Conservation (phyloP, 169 alveolate genomes). For the Plasmodium knowlesi region DNA sequence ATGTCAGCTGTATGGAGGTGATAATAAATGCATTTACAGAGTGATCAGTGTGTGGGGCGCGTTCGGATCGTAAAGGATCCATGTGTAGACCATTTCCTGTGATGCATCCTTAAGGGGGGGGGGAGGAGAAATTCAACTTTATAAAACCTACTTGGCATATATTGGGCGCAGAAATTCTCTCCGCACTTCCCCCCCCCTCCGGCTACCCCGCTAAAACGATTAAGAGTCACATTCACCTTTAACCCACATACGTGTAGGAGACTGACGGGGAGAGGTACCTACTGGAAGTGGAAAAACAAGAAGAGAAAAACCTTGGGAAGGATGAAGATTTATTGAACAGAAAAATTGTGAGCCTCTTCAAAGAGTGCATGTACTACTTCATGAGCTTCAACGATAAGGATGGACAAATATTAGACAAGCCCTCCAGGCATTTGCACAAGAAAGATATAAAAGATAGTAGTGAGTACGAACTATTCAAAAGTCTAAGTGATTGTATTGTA, state of each 20-base stretch:
- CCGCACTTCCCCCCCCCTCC: neutral
- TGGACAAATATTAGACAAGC: constrained; percentile 25
- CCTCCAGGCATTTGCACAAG: neutral
- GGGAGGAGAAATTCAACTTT: no score
- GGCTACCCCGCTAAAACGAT: neutral
- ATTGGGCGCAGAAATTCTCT: neutral
- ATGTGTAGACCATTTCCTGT: no score
- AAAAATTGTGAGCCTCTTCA: constrained; percentile 42
- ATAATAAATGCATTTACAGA: neutral
- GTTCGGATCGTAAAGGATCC: no score
- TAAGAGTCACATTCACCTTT: neutral
- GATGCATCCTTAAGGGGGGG: neutral
- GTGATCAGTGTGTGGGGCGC: neutral
- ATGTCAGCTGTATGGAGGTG: constrained; percentile 27
- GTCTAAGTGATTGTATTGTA: constrained; percentile 62
- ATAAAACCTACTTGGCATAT: neutral
- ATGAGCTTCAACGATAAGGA: constrained; percentile 70
- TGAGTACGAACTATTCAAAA: constrained; percentile 61
- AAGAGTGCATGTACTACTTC: constrained; percentile 67
- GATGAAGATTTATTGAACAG: constrained; percentile 33
- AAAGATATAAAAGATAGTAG: constrained; percentile 54
- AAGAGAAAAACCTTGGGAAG: constrained; percentile 20
- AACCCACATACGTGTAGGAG: neutral
- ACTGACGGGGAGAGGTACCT: constrained; percentile 1
- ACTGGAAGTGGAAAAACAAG: constrained; percentile 37